Percentiles rank a stretch among this genome's conserved stretches.
phyloP scores from a whole-genome alignment of 768 basidiomycete species.

The Russula abietina region DNA sequence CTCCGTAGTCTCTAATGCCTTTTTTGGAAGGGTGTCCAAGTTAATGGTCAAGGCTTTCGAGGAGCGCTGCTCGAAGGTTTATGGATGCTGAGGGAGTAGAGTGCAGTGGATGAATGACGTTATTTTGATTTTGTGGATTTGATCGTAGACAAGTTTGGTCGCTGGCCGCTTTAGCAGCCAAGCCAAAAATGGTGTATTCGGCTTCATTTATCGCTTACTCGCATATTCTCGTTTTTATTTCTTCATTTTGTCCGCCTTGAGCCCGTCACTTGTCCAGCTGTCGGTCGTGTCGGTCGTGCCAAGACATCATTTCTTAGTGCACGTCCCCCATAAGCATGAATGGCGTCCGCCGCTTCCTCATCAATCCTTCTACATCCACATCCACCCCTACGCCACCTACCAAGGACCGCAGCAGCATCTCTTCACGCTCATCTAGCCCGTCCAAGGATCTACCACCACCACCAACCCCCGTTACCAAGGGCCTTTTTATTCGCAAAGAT shows the following conservation, averaged over 20 bases:
- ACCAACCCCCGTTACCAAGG: constrained; percentile 17
- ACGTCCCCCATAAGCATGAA: constrained; percentile 26
- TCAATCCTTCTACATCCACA: constrained; percentile 14
- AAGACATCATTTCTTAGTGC: background rate
- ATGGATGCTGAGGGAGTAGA: constrained; percentile 45
- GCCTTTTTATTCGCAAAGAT: constrained; percentile 27
- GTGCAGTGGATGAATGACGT: background rate
- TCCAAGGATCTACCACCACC: constrained; percentile 17
- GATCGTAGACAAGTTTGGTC: background rate
- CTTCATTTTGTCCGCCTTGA: background rate
- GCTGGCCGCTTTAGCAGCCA: background rate
- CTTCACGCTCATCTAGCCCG: constrained; percentile 26
- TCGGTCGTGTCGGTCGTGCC: background rate
- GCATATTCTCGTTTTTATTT: background rate
- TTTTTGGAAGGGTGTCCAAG: constrained; percentile 81
- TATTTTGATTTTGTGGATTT: background rate
- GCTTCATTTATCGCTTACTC: background rate
- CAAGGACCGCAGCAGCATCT: constrained; percentile 7
- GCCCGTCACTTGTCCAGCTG: background rate
- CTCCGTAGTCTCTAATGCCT: constrained; percentile 71
- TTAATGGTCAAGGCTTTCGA: constrained; percentile 94
- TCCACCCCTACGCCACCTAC: background rate
- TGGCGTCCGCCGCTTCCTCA: constrained; percentile 33
- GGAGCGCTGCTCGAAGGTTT: constrained; percentile 67
- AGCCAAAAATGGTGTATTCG: background rate